Evolutionary conservation across 2,329 filamentous ascomycete species (phyloP), one percentile per base, ranked within the genome.

Genomic region (Diaporthe aspalathi): DNA sequence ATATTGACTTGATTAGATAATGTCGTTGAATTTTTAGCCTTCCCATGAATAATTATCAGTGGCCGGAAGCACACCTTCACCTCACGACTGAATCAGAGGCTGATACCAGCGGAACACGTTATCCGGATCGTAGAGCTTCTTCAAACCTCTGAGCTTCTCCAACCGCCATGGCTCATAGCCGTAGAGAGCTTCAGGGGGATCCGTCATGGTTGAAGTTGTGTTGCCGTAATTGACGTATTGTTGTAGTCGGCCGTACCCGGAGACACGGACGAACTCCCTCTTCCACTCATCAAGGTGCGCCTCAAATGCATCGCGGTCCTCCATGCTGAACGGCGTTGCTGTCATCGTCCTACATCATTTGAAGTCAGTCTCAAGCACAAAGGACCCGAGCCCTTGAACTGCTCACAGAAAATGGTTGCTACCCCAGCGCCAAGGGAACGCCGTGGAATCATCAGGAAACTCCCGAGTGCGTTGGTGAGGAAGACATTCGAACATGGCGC

Each of bases 141-240:
- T 67, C 22, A 67, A 38, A 7, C 9, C 50, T 24, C 65, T 67
- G 8, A 67, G 6, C 24, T 24, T 67, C 24, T 56, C 24, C 24
- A 67, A 9, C 1, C 65, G 49, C 65, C 65, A 67, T 1, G 65
- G 50, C n/a, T 67, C 50, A 47, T 67, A 67, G 4, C 65, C 65
- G n/a, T 67, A 67, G 1, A 67, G 35, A 11, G 65, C 65, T n/a
- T 67, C 65, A 1, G 38, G 50, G 17, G 65, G 65, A 32, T 67
- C 65, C 3, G 12, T 24, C 35, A 56, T 32, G 17, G 65, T 67
- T 8, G 65, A 67, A 4, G 65, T 67, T 9, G 65, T 67, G 38
- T 67, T 67, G 1, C 65, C 65, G 11, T 67, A 67, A 24, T 67
- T 67, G 5, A 67, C 65, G 24, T 67, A 67, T 45, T 67, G 65